These are phyloP conservation scores for Curvularia hawaiiensis DNA, from an alignment of 2,329 filamentous ascomycete species.

Conservation along the genomic window DNA sequence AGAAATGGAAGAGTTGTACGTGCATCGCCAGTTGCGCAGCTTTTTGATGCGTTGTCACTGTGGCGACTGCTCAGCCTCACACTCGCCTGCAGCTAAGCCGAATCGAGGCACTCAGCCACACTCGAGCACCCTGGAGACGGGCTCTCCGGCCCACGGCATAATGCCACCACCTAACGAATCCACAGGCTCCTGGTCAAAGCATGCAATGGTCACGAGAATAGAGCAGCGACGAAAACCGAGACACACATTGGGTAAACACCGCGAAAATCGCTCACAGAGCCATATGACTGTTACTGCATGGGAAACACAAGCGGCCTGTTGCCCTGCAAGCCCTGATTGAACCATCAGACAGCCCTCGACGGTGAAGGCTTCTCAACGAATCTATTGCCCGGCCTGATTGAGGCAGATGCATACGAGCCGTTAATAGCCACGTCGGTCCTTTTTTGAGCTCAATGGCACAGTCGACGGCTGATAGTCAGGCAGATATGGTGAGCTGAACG, in stretches of 20 bases:
- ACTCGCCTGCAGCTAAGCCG: conserved; percentile 26
- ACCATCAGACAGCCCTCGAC: conserved; percentile 25
- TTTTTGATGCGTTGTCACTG: conserved; percentile 42
- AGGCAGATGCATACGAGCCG: conserved; percentile 35
- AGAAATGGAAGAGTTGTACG: conserved; percentile 3
- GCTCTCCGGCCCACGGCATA: conserved; percentile 29
- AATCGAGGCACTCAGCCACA: conserved; percentile 39
- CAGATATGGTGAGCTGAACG: conserved; percentile 17
- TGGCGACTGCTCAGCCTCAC: conserved; percentile 44
- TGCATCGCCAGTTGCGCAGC: conserved; percentile 19
- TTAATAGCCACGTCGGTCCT: conserved; percentile 23
- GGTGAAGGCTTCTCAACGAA: conserved; percentile 30
- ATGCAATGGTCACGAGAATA: conserved; percentile 39
- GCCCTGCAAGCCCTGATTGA: conserved; percentile 38
- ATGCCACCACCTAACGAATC: conserved; percentile 20
- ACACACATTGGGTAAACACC: conserved; percentile 27
- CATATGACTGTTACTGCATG: conserved; percentile 40
- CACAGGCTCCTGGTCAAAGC: conserved; percentile 22
- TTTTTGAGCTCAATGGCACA: conserved; percentile 20
- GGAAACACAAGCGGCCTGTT: conserved; percentile 28
- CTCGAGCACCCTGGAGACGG: conserved; percentile 37
- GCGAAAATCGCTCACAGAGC: conserved; percentile 32
- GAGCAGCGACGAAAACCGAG: conserved; percentile 27
- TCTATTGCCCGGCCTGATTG: conserved; percentile 23
- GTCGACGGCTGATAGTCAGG: conserved; percentile 25